Percentiles rank a stretch among this genome's conserved stretches.
Conservation (phyloP, 2,329 filamentous ascomycete species). For the Colletotrichum tropicicola region DNA sequence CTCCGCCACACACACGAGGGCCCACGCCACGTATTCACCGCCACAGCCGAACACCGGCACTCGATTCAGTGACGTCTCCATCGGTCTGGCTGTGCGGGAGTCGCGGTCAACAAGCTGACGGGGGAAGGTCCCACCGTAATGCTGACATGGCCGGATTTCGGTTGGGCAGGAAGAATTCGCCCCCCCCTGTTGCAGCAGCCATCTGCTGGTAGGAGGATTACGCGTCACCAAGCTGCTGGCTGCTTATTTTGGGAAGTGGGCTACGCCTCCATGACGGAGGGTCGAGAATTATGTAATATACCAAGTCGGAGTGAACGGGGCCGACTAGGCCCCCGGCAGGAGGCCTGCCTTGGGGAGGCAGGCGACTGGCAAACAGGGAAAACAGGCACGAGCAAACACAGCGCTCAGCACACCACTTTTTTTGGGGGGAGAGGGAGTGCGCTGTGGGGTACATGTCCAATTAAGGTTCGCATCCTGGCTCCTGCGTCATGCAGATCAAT, state of each 20-base stretch:
- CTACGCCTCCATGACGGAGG: conserved; percentile 5
- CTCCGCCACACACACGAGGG: not conserved
- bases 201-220: conserved; percentile 7
- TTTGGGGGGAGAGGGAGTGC: not conserved
- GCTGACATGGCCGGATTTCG: conserved; percentile 14
- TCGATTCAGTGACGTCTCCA: not conserved
- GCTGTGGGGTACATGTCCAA: conserved; percentile 27
- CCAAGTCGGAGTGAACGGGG: conserved; percentile 3
- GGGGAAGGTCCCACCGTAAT: not conserved
- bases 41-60: conserved; percentile 2
- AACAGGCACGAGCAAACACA: conserved; percentile 3
- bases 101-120: not conserved
- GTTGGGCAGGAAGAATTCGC: too few relatives aligned
- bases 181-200: not conserved
- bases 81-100: not conserved
- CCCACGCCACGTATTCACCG: conserved; percentile 22
- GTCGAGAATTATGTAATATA: conserved; percentile 23
- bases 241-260: conserved; percentile 13
- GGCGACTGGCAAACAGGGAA: not conserved
- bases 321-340: not conserved
- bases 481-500: conserved; percentile 31
- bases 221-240: conserved; percentile 20
- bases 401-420: not conserved
- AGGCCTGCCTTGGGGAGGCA: not conserved
- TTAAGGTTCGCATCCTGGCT: conserved; percentile 31